Evolutionary conservation across 495 filamentous ascomycete species (phyloP).

Genomic region (Tuber borchii): DNA sequence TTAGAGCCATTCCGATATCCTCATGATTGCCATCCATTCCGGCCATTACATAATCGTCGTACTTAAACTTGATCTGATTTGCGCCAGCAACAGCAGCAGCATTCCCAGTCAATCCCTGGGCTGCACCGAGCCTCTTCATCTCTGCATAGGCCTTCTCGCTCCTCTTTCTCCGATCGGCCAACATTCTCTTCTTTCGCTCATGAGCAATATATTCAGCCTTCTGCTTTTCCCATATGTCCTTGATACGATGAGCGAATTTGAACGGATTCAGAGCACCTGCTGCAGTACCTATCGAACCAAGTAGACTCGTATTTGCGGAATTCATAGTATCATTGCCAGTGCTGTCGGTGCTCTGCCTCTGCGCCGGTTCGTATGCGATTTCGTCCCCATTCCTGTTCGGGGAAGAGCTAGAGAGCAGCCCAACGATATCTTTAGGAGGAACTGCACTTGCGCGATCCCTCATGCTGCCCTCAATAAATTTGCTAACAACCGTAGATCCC

Average conservation of each 20-base stretch:
- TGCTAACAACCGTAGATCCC: slow-evolving; percentile 27
- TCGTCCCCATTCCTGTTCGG: slow-evolving; percentile 27
- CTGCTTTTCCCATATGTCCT: slow-evolving; percentile 35
- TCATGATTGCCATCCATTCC: slow-evolving; percentile 11
- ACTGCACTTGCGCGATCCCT: slow-evolving; percentile 34
- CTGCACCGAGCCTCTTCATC: slow-evolving; percentile 22
- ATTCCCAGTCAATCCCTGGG: slow-evolving; percentile 32
- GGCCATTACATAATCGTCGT: slow-evolving; percentile 14
- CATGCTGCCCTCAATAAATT: slow-evolving; percentile 41
- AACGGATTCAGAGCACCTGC: slow-evolving; percentile 31
- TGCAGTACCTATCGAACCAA: slow-evolving; percentile 5
- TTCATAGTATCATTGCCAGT: neutral
- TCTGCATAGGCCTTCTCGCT: slow-evolving; percentile 31
- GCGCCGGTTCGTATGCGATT: slow-evolving; percentile 4
- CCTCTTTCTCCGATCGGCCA: slow-evolving; percentile 36
- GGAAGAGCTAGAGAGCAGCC: slow-evolving; percentile 26
- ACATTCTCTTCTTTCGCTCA: slow-evolving; percentile 33
- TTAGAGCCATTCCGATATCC: slow-evolving; percentile 26
- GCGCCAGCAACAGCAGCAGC: slow-evolving; percentile 34
- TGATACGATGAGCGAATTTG: slow-evolving; percentile 33
- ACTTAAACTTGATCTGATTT: slow-evolving; percentile 12
- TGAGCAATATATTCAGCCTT: slow-evolving; percentile 31
- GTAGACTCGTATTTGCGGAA: slow-evolving; percentile 14
- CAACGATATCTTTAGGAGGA: slow-evolving; percentile 37
- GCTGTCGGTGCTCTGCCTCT: slow-evolving; percentile 4